Conservation (phyloP, 2,329 filamentous ascomycete genomes). For the Aspergillus sp. region DNA sequence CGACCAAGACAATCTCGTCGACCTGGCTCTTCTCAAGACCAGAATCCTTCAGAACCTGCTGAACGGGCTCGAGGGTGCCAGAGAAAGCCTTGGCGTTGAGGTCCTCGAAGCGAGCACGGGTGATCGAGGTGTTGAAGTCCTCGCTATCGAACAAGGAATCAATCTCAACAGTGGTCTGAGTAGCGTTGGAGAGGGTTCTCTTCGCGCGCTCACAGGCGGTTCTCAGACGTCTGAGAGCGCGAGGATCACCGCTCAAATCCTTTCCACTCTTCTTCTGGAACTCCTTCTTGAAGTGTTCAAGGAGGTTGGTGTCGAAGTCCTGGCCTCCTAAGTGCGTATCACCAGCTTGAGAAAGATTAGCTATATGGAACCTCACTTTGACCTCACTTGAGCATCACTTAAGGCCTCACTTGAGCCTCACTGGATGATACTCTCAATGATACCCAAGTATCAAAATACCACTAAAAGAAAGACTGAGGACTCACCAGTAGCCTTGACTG, state of each 20-base stretch:
- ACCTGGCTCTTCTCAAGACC: constrained; percentile 85
- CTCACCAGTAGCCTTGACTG: constrained; percentile 80
- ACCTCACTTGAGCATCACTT: too few relatives aligned
- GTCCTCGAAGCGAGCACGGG: constrained; percentile 98
- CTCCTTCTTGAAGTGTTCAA: constrained; percentile 96
- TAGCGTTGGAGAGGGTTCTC: constrained; percentile 96
- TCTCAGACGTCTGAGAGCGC: constrained; percentile 92
- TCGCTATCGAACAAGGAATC: constrained; percentile 98
- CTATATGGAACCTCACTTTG: too few relatives aligned
- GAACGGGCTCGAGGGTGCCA: constrained; percentile 91
- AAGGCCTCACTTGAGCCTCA: too few relatives aligned
- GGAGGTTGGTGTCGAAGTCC: constrained; percentile 94
- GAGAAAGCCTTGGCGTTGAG: constrained; percentile 94
- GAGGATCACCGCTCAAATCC: constrained; percentile 79
- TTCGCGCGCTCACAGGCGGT: constrained; percentile 99
- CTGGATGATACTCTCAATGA: too few relatives aligned
- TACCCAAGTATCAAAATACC: constrained; percentile 37
- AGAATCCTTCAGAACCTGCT: constrained; percentile 95
- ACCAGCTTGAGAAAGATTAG: constrained; percentile 58
- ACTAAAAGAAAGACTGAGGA: background rate
- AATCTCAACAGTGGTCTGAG: constrained; percentile 97
- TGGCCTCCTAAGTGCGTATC: constrained; percentile 95
- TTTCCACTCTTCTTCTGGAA: constrained; percentile 82
- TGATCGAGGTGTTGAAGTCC: constrained; percentile 96
- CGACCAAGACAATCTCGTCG: constrained; percentile 98